Conservation (phyloP, 805 yeast genomes). For the Ascoidea asiatica region DNA sequence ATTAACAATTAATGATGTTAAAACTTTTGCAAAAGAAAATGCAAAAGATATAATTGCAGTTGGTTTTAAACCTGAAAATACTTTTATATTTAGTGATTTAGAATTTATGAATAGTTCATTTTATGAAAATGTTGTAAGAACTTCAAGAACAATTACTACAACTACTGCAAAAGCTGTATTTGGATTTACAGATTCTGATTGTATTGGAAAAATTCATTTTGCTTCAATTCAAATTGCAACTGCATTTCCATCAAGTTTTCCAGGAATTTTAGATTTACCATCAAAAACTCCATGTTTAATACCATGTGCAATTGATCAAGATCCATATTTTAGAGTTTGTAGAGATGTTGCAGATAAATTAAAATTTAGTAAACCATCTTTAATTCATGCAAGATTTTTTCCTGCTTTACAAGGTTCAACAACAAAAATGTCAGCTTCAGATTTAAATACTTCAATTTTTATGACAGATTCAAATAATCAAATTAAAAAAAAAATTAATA, state of each 20-base stretch:
- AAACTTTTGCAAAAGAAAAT: constrained; percentile 64
- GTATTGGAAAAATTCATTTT: constrained; percentile 89
- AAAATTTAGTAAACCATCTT: constrained; percentile 79
- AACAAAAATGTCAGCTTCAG: constrained; percentile 94
- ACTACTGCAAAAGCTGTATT: constrained; percentile 96
- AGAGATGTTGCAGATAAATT: constrained; percentile 95
- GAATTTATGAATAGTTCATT: constrained; percentile 88
- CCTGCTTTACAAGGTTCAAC: constrained; percentile 96
- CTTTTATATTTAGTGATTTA: constrained; percentile 88
- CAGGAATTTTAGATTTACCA: constrained; percentile 77
- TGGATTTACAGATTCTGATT: constrained; percentile 89
- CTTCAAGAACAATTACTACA: constrained; percentile 88
- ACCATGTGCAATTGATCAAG: constrained; percentile 99
- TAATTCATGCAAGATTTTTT: constrained; percentile 90
- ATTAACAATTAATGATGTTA: constrained; percentile 80
- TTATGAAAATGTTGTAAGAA: constrained; percentile 87
- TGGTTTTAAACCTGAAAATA: constrained; percentile 90
- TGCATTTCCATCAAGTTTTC: constrained; percentile 92
- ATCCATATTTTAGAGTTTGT: constrained; percentile 94
- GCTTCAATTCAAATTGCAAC: constrained; percentile 95
- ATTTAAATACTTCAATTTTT: constrained; percentile 80
- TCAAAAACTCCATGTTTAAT: constrained; percentile 89
- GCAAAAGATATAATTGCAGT: constrained; percentile 88
- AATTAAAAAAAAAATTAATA: constrained; percentile 88
- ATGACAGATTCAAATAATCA: constrained; percentile 91